Percentiles rank a stretch among this genome's conserved stretches.
phyloP scores from a whole-genome alignment of 1,284 basidiomycete species.

The Taiwanofungus camphoratus region DNA sequence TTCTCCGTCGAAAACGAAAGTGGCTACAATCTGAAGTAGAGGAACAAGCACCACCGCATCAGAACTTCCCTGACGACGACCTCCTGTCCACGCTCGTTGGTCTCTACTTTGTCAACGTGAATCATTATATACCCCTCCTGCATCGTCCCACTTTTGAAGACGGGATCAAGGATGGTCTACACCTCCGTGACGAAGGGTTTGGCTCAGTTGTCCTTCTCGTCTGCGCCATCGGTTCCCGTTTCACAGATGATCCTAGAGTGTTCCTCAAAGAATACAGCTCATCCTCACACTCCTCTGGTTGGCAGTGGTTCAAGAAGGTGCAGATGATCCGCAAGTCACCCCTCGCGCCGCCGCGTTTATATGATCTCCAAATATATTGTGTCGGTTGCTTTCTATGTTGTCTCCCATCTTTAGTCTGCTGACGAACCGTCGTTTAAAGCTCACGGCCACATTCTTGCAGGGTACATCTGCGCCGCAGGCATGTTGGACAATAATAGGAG shows the following conservation, averaged over 20 bases:
- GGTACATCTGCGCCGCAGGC: constrained; percentile 46
- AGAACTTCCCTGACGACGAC: constrained; percentile 55
- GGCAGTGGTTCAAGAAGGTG: constrained; percentile 70
- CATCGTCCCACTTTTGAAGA: constrained; percentile 73
- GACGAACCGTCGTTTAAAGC: constrained; percentile 18
- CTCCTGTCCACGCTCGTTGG: constrained; percentile 59
- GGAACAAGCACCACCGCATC: constrained; percentile 25
- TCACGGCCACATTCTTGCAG: constrained; percentile 34
- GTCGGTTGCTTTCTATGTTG: constrained; percentile 18
- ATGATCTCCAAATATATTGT: constrained; percentile 63
- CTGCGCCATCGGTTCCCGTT: constrained; percentile 70
- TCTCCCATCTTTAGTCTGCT: constrained; percentile 1
- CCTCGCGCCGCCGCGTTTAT: constrained; percentile 52
- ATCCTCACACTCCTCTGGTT: constrained; percentile 59
- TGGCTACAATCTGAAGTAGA: constrained; percentile 30
- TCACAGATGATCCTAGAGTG: constrained; percentile 63
- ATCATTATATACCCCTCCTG: constrained; percentile 65
- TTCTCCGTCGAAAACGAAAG: constrained; percentile 11
- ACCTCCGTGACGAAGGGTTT: constrained; percentile 57
- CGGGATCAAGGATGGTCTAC: constrained; percentile 50
- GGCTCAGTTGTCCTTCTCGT: constrained; percentile 67
- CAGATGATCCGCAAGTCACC: constrained; percentile 52
- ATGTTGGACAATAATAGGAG: constrained; percentile 46
- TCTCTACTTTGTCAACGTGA: constrained; percentile 62
- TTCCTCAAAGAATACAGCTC: constrained; percentile 40